phyloP scores from a whole-genome alignment of 495 filamentous ascomycete species.

The Schizothecium vesticola region DNA sequence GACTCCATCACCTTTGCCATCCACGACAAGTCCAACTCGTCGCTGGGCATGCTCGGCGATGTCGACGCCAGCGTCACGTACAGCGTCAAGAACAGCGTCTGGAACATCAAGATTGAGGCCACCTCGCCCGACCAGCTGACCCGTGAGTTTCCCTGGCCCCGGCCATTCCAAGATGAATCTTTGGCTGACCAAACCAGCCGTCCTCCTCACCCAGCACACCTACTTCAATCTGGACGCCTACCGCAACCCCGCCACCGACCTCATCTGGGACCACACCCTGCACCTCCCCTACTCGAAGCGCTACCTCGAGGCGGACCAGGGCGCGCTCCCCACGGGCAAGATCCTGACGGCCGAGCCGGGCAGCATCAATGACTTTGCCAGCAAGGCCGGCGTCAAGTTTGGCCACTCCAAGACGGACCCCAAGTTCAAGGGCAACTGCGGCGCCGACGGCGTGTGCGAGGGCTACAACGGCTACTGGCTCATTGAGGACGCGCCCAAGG shows the following conservation, averaged over 20 bases:
- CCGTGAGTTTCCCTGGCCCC: conserved; percentile 37
- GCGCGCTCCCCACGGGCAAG: conserved; percentile 66
- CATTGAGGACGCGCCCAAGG: conserved; percentile 54
- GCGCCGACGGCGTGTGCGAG: conserved; percentile 57
- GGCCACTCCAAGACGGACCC: conserved; percentile 55
- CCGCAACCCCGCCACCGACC: conserved; percentile 49
- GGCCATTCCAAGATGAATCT: conserved; percentile 20
- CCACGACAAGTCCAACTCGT: conserved; percentile 57
- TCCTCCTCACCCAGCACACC: conserved; percentile 73
- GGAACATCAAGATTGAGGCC: conserved; percentile 52
- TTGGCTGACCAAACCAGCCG: conserved; percentile 33
- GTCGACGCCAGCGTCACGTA: conserved; percentile 72
- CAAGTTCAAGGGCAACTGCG: conserved; percentile 60
- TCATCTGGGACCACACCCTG: conserved; percentile 66
- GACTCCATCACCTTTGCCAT: conserved; percentile 76
- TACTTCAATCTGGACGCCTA: conserved; percentile 88
- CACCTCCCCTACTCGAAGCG: conserved; percentile 67
- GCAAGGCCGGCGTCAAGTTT: conserved; percentile 51
- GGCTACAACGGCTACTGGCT: conserved; percentile 79
- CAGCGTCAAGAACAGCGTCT: conserved; percentile 46
- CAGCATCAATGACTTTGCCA: conserved; percentile 67
- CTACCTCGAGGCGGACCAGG: conserved; percentile 62
- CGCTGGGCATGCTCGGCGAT: conserved; percentile 65
- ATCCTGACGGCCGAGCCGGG: conserved; percentile 54
- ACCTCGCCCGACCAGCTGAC: conserved; percentile 45